Evolutionary conservation across 148 eudicot genomes (phyloP), one percentile per base, ranked within the genome.

Genomic region (Silene latifolia): DNA sequence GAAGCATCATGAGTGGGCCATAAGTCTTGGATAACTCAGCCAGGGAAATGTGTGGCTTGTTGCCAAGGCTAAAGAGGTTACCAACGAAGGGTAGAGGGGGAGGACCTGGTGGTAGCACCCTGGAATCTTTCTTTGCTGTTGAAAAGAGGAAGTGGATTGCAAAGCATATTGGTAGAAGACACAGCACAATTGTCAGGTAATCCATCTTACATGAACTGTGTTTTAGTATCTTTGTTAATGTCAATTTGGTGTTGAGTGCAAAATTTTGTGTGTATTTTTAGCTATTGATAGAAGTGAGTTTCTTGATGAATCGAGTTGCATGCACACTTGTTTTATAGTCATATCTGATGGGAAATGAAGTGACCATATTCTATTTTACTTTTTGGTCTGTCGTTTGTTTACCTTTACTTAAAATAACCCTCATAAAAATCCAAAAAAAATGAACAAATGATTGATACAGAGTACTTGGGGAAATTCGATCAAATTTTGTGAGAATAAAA

Each of bases 1-100:
- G 42, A 21, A 78, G 77, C 63, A 58, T 58, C 81, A 79, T 79
- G 53, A 79, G 60, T 19, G 81, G 81, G 63, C 81, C 81, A 68
- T 72, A 78, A 1, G 35, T 78, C 67, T 67, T 66, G 76, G 81
- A 57, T 14, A 78, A 68, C 53, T 78, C 68, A 57, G 76, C 20
- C 72, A 73, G 67, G 60, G 81, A 42, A 47, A 67, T 19, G n/a
- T 78, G 81, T 35, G 73, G 81, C 44, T 78, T 72, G 27, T 35
- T 19, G 44, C 81, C 81, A 4, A 79, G 73, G 72, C 74, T 79
- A 47, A 79, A 73, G 73, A 79, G 73, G 51, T 60, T 79, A 17
- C 81, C 81, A 10, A 79, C 47, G 42, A 79, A 59, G 39, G 81
- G 81, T 59, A 73, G 39, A 59, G 54, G 29, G 66, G 63, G 35